Percentiles rank a stretch among this genome's conserved stretches.
Evolutionary conservation across 306 rosid genomes (phyloP).

Genomic region (Rosa rugosa): DNA sequence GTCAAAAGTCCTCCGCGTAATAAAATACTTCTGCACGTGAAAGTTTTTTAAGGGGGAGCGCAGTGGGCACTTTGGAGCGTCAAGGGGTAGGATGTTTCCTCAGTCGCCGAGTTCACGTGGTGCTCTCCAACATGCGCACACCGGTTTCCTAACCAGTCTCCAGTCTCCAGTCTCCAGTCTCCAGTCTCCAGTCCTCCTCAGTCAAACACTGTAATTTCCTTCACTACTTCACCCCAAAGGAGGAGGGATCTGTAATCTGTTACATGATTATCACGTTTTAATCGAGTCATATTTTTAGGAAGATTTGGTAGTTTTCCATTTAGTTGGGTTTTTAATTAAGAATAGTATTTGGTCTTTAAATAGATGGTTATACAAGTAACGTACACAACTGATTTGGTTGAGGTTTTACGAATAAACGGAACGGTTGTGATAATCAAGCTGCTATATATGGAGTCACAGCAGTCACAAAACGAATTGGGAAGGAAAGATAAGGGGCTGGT

Average conservation of each 20-base stretch:
- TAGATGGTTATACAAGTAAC: neutral
- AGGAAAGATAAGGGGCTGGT: no score
- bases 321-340: neutral
- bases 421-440: no score
- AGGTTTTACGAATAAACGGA: no score
- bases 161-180: neutral
- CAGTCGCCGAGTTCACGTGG: neutral
- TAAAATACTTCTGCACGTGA: constrained; percentile 29
- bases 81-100: constrained; percentile 34
- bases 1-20: constrained; percentile 27
- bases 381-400: no score
- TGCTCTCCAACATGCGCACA: constrained; percentile 21
- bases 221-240: no score
- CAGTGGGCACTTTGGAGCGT: constrained; percentile 2
- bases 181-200: neutral
- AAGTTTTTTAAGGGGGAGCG: neutral
- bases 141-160: neutral
- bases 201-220: neutral
- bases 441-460: no score
- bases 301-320: no score
- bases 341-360: no score
- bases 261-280: no score
- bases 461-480: no score
- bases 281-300: neutral
- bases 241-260: no score